Conservation (phyloP, 108 stramenopile genomes). For the Fistulifera pelliculosa region DNA sequence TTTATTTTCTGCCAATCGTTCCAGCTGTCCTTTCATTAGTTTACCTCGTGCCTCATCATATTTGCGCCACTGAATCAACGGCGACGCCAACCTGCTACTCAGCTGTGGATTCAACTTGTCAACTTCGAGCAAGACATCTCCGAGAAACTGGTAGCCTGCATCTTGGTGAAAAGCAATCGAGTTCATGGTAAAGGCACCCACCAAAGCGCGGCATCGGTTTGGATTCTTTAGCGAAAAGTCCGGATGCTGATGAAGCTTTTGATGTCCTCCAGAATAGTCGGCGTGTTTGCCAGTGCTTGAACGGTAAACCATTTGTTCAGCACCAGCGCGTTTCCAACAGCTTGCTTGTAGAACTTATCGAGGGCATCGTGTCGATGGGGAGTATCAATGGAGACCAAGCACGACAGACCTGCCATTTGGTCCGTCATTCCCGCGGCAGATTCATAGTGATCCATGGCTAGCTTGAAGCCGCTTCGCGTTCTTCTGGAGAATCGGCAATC, state of each 20-base stretch:
- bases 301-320: slow-evolving; percentile 88
- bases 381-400: slow-evolving; percentile 71
- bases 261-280: slow-evolving; percentile 58
- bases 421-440: slow-evolving; percentile 88
- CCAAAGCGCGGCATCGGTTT: slow-evolving; percentile 82
- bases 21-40: slow-evolving; percentile 70
- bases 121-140: slow-evolving; percentile 63
- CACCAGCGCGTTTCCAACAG: slow-evolving; percentile 69
- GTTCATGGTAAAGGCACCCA: slow-evolving; percentile 77
- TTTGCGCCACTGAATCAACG: slow-evolving; percentile 75
- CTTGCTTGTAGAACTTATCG: slow-evolving; percentile 67
- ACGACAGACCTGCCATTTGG: slow-evolving; percentile 71
- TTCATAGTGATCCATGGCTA: slow-evolving; percentile 60
- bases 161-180: slow-evolving; percentile 76
- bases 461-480: slow-evolving; percentile 41
- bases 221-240: slow-evolving; percentile 88
- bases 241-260: slow-evolving; percentile 59
- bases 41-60: slow-evolving; percentile 55
- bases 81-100: slow-evolving; percentile 61
- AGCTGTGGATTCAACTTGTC: slow-evolving; percentile 92
- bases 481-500: slow-evolving; percentile 50
- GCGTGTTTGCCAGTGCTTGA: slow-evolving; percentile 69
- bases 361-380: slow-evolving; percentile 41
- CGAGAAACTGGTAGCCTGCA: slow-evolving; percentile 82
- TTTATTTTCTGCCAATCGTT: slow-evolving; percentile 39